phyloP scores from a whole-genome alignment of 2,329 filamentous ascomycete species.

The Fusarium nelsonii region DNA sequence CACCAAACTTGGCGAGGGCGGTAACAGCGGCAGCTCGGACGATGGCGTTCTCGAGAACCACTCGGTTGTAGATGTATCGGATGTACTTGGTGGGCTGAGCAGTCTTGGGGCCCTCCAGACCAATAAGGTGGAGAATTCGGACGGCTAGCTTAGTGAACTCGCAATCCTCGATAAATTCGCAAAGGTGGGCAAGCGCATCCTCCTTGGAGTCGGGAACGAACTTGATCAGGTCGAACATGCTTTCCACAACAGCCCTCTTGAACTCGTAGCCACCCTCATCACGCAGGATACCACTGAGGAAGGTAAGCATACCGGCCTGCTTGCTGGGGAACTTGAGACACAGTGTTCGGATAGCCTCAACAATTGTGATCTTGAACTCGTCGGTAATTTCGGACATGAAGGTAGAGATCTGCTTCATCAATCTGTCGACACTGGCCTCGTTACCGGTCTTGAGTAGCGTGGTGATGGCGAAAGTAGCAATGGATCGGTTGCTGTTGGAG shows the following conservation, averaged over 20 bases:
- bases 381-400: slow-evolving; percentile 99
- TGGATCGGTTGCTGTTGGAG: slow-evolving; percentile 95
- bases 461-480: slow-evolving; percentile 98
- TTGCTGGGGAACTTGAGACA: slow-evolving; percentile 98
- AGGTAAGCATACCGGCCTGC: slow-evolving; percentile 96
- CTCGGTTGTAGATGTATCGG: slow-evolving; percentile 98
- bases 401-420: slow-evolving; percentile 98
- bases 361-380: slow-evolving; percentile 99
- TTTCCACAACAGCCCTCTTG: slow-evolving; percentile 97
- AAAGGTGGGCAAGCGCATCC: slow-evolving; percentile 90
- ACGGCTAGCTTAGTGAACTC: slow-evolving; percentile 99
- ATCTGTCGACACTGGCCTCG: slow-evolving; percentile 92
- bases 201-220: slow-evolving; percentile 91
- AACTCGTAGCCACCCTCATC: slow-evolving; percentile 99
- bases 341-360: slow-evolving; percentile 95
- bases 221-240: slow-evolving; percentile 99
- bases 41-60: slow-evolving; percentile 96
- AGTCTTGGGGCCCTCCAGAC: slow-evolving; percentile 94
- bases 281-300: slow-evolving; percentile 94
- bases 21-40: slow-evolving; percentile 96
- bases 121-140: slow-evolving; percentile 92
- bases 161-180: slow-evolving; percentile 99
- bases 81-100: slow-evolving; percentile 98
- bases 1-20: slow-evolving; percentile 95
- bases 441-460: slow-evolving; percentile 98